Evolutionary conservation across 108 stramenopile genomes (phyloP).

Genomic region (Skeletonema costatum): DNA sequence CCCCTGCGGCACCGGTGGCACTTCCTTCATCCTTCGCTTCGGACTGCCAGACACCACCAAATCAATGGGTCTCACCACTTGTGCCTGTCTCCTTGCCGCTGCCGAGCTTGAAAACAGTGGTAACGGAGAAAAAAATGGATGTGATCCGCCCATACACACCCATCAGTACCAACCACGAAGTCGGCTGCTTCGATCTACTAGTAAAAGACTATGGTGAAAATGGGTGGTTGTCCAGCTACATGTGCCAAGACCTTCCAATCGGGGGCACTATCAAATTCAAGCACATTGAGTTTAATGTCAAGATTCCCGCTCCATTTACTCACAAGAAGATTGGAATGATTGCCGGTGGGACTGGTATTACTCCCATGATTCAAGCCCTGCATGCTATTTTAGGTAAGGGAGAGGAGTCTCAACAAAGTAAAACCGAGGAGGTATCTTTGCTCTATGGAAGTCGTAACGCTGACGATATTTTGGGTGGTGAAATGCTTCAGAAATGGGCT

Average conservation of each 20-base stretch:
- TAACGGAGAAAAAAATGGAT: constrained; percentile 38
- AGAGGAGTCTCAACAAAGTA: constrained; percentile 34
- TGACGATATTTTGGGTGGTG: constrained; percentile 87
- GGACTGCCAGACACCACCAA: constrained; percentile 59
- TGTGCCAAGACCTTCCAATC: constrained; percentile 53
- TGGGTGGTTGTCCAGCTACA: constrained; percentile 63
- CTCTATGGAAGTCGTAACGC: constrained; percentile 80
- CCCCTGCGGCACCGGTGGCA: constrained; percentile 33
- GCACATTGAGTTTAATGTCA: constrained; percentile 89
- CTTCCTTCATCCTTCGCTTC: constrained; percentile 74
- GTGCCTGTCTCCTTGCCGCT: constrained; percentile 90
- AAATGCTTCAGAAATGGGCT: constrained; percentile 76
- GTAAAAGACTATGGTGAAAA: constrained; percentile 79
- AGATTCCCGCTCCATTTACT: constrained; percentile 80
- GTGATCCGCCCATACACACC: constrained; percentile 96
- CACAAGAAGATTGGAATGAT: constrained; percentile 91
- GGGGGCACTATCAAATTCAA: constrained; percentile 71
- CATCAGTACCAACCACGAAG: constrained; percentile 83
- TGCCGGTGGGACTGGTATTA: constrained; percentile 97
- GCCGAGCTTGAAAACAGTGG: constrained; percentile 57
- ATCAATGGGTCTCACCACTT: constrained; percentile 78
- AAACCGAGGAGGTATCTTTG: constrained; percentile 69
- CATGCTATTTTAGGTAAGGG: constrained; percentile 88
- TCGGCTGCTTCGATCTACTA: constrained; percentile 92
- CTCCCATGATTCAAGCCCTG: constrained; percentile 96